phyloP scores from a whole-genome alignment of 1,284 basidiomycete genomes.

The Leccinum pseudoinsigne region DNA sequence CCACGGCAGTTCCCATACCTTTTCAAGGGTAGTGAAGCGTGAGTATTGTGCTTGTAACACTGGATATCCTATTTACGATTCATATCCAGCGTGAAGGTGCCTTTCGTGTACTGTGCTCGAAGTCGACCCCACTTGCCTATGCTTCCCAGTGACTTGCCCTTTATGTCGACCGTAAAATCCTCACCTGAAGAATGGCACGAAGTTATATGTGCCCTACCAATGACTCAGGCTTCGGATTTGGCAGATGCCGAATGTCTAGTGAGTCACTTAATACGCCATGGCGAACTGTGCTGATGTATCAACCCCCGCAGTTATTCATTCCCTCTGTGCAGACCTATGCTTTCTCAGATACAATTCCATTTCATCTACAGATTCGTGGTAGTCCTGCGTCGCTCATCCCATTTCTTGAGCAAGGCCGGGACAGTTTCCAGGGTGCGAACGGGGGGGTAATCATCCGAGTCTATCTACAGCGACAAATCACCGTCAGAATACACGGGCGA shows the following conservation, averaged over 20 bases:
- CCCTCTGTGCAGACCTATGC: slow-evolving; percentile 29
- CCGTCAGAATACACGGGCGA: slow-evolving; percentile 20
- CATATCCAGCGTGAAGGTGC: slow-evolving; percentile 23
- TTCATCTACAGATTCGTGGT: slow-evolving; percentile 35
- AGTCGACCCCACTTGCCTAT: slow-evolving; percentile 28
- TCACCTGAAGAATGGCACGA: slow-evolving; percentile 35
- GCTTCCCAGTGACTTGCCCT: slow-evolving; percentile 24
- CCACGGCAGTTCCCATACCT: slow-evolving; percentile 23
- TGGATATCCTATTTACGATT: neutral
- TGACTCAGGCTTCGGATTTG: slow-evolving; percentile 23
- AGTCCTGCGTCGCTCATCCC: slow-evolving; percentile 25
- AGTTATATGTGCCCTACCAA: slow-evolving; percentile 25
- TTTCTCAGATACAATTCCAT: slow-evolving; percentile 32
- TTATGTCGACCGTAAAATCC: slow-evolving; percentile 32
- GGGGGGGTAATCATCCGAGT: slow-evolving; percentile 23
- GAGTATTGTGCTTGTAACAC: slow-evolving; percentile 6
- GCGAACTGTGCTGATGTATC: neutral
- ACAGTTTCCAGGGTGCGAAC: neutral
- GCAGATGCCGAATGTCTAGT: slow-evolving; percentile 30
- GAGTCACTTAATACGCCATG: slow-evolving; percentile 10
- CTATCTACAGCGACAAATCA: slow-evolving; percentile 25
- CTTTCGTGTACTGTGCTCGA: slow-evolving; percentile 27
- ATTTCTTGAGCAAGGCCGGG: slow-evolving; percentile 26
- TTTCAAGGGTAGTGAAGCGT: slow-evolving; percentile 23
- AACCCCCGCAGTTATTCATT: slow-evolving; percentile 28